A percentile compares a stretch with the other conserved stretches of the same genome.
These are phyloP conservation scores for Fusarium sp. DNA, from an alignment of 2,329 filamentous ascomycete species.

Conservation along the genomic window DNA sequence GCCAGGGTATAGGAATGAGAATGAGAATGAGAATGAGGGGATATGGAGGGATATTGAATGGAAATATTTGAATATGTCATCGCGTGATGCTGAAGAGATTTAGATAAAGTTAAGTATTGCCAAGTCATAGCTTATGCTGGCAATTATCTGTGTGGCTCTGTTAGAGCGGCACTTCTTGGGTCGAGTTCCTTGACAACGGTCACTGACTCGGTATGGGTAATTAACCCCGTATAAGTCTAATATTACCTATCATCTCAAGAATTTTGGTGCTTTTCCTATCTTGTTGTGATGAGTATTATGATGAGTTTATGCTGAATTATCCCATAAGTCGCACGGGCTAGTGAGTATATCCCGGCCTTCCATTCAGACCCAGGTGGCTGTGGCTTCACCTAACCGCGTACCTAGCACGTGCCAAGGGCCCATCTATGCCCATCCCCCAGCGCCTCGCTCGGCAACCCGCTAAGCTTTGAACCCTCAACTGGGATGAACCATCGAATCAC, in stretches of 20 bases:
- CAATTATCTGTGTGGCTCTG: no score
- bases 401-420: slow-evolving; percentile 29
- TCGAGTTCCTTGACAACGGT: no score
- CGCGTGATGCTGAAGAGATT: background rate
- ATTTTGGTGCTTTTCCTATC: no score
- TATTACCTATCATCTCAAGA: no score
- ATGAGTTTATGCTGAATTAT: background rate
- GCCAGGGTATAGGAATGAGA: slow-evolving; percentile 22
- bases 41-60: background rate
- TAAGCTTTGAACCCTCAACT: slow-evolving; percentile 36
- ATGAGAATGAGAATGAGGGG: no score
- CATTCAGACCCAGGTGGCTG: slow-evolving; percentile 17
- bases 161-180: no score
- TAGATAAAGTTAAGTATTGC: background rate
- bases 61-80: slow-evolving; percentile 10
- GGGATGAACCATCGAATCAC: slow-evolving; percentile 37
- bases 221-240: no score
- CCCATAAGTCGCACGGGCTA: background rate
- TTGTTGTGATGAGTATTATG: background rate
- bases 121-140: background rate
- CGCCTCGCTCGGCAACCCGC: slow-evolving; percentile 45
- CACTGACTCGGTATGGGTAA: no score
- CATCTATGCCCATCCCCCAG: slow-evolving; percentile 35
- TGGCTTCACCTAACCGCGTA: slow-evolving; percentile 6
- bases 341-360: slow-evolving; percentile 20